Percentiles rank a stretch among this genome's conserved stretches.
Conservation (phyloP, 768 basidiomycete species). For the Tricholoma terreum region DNA sequence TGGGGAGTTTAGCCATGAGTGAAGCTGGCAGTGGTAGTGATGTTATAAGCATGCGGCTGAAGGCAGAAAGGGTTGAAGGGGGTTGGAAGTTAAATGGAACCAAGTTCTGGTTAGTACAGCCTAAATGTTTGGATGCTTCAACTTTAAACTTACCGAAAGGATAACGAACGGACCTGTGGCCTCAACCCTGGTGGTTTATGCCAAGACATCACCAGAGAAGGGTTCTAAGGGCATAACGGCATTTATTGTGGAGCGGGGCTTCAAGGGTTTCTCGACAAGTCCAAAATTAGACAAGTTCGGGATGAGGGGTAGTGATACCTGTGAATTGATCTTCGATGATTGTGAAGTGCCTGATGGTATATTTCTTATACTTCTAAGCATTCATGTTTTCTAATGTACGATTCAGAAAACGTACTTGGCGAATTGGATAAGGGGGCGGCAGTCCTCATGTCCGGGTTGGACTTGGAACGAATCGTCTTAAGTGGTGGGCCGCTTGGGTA, state of each 20-base stretch:
- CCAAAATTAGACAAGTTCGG: slow-evolving; percentile 95
- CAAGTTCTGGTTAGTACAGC: slow-evolving; percentile 78
- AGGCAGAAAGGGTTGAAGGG: slow-evolving; percentile 72
- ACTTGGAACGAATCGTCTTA: slow-evolving; percentile 87
- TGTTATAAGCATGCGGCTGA: slow-evolving; percentile 90
- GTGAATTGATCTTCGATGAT: slow-evolving; percentile 88
- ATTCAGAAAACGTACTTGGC: slow-evolving; percentile 82
- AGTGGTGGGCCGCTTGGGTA: slow-evolving; percentile 92
- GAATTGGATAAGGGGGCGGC: slow-evolving; percentile 73
- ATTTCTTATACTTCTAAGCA: slow-evolving; percentile 5
- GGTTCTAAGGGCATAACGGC: slow-evolving; percentile 89
- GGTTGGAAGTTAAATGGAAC: slow-evolving; percentile 84
- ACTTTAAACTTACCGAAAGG: slow-evolving; percentile 41
- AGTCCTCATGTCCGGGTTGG: slow-evolving; percentile 93
- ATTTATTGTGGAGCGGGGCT: slow-evolving; percentile 83
- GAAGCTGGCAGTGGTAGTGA: slow-evolving; percentile 91
- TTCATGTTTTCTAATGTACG: slow-evolving; percentile 6
- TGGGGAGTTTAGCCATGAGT: slow-evolving; percentile 93
- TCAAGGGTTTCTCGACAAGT: slow-evolving; percentile 82
- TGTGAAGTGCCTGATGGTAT: slow-evolving; percentile 86
- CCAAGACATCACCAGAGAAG: slow-evolving; percentile 75
- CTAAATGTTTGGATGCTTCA: not conserved
- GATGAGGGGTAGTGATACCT: slow-evolving; percentile 95
- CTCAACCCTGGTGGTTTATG: slow-evolving; percentile 90
- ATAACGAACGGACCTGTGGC: slow-evolving; percentile 94